A percentile compares a stretch with the other conserved stretches of the same genome.
phyloP scores from a whole-genome alignment of 345 rosid species.

The Populus davidiana region DNA sequence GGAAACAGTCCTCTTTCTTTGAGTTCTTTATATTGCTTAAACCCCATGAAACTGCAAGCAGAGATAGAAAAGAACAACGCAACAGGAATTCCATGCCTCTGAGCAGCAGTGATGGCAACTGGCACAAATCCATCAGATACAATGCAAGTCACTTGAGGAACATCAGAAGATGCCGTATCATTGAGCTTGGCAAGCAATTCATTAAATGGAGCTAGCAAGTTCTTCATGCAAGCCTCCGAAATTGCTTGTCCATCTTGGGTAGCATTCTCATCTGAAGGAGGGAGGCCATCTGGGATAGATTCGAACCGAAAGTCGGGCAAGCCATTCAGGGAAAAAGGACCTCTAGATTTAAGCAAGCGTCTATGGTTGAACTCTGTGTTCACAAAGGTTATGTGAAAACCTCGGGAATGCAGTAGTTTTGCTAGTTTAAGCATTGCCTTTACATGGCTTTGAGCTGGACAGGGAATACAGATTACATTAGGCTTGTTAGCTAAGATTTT shows the following conservation, averaged over 20 bases:
- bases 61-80: background rate
- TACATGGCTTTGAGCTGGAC: conserved; percentile 9
- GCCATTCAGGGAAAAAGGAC: background rate
- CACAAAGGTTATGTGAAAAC: conserved; percentile 10
- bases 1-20: background rate
- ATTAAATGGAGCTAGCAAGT: background rate
- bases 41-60: background rate
- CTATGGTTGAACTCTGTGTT: background rate
- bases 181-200: conserved; percentile 5
- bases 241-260: background rate
- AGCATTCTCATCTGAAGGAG: background rate
- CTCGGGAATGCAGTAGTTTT: conserved; percentile 6
- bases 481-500: background rate
- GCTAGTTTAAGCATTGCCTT: conserved; percentile 16
- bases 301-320: background rate
- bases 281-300: conserved; percentile 1
- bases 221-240: background rate
- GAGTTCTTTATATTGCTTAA: background rate
- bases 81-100: background rate
- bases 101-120: background rate
- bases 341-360: background rate
- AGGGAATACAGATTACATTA: conserved; percentile 1
- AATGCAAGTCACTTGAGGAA: background rate
- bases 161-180: background rate
- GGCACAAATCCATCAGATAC: background rate